Base-by-base conservation (phyloP, 345 rosid species). In the Euphorbia pulcherrima region DNA sequence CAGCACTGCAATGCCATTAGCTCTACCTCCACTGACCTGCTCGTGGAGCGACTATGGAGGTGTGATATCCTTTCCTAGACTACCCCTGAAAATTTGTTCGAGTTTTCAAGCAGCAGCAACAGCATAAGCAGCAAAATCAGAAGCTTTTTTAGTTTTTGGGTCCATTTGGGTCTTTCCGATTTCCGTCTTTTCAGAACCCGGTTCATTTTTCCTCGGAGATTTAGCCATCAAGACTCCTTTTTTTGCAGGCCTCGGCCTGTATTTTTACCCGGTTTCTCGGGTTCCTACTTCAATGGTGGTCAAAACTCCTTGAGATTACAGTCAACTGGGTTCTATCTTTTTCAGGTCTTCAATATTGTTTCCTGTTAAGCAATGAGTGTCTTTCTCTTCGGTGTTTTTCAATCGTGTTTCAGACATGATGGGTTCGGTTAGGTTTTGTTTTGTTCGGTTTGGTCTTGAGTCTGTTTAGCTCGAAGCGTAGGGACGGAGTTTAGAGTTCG, bases 1-100 rank as follows among this genome's bases (percentile, higher is more conserved):
- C 85, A 82, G 68, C 84, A 76, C 73, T 89, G 96, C 83, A 81
- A 83, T 67, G 82, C 80, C 30, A 78, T 89, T 69, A 85, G 84
- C 79, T 66, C 78, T 66, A n/a, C 77, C 73, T 50, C 77, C 3
- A 72, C 82, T 7, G 83, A 81, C 44, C 53, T 61, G 28, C 90
- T 89, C 10, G 77, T 82, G 28, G 87, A 80, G 65, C 82, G 70
- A 33, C 60, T 87, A 26, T 87, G 96, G 92, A 81, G 87, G 70
- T 87, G 96, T 20, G 92, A 87, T 72, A 83, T 87, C 70, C 88
- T 89, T 61, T 84, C 69, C 64, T 87, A 59, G 80, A 26, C 8
- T 29, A 59, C 74, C 65, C 59, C 50, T 58, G n/a, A 72, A 64
- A 59, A 57, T 64, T 62, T 65, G 47, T 69, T 69, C 65, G 64